phyloP scores from a whole-genome alignment of 163 green algal genomes.

The Volvox carteri region DNA sequence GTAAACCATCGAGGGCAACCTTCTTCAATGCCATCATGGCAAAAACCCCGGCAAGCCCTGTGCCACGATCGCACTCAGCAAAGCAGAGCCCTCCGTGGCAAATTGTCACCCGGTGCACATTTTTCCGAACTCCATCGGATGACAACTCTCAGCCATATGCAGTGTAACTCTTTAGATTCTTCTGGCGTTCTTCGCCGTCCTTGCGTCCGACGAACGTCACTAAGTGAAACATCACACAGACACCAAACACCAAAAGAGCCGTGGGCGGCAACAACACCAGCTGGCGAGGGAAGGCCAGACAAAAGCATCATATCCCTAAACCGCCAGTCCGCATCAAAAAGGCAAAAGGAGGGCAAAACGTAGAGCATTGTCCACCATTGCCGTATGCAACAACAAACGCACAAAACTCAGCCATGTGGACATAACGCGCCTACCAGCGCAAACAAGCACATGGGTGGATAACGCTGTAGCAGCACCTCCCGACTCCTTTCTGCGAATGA shows the following conservation, averaged over 20 bases:
- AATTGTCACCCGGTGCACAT: background rate
- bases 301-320: background rate
- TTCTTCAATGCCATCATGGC: too few species aligned
- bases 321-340: background rate
- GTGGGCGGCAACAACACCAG: background rate
- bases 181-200: background rate
- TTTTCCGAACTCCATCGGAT: background rate
- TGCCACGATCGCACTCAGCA: too few species aligned
- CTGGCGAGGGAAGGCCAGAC: too few species aligned
- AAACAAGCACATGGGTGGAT: background rate
- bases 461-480: background rate
- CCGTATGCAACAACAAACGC: background rate
- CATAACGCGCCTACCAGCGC: constrained; percentile 13
- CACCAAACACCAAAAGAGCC: background rate
- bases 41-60: too few species aligned
- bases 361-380: background rate
- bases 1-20: too few species aligned
- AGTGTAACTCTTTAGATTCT: background rate
- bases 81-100: too few species aligned
- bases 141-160: background rate
- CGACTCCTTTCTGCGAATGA: background rate
- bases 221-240: background rate
- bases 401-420: constrained; percentile 10
- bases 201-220: background rate
- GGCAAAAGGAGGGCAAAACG: background rate